Conservation (phyloP, 2,329 filamentous ascomycete genomes). For the Paracamarosporium sp. region DNA sequence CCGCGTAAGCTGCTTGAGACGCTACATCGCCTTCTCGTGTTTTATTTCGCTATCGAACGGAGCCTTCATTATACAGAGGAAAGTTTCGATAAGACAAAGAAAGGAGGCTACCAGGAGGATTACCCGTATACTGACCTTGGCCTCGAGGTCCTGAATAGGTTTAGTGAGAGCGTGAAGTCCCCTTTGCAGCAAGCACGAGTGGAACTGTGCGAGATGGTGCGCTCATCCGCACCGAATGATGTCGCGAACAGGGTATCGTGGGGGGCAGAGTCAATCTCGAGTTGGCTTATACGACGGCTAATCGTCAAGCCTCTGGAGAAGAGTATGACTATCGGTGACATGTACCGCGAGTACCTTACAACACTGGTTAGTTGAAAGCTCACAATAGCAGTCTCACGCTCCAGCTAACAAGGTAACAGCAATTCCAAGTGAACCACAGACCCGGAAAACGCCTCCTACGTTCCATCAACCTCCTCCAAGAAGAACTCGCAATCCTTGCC, state of each 20-base stretch:
- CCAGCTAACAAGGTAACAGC: constrained; percentile 24
- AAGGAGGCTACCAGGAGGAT: not conserved
- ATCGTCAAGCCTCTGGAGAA: constrained; percentile 36
- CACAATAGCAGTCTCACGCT: not conserved
- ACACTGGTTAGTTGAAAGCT: constrained; percentile 29
- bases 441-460: constrained; percentile 41
- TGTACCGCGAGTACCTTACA: constrained; percentile 41
- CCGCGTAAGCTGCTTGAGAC: constrained; percentile 28
- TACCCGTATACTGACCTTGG: constrained; percentile 18
- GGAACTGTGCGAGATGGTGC: constrained; percentile 37
- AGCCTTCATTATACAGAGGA: constrained; percentile 25
- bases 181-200: constrained; percentile 22
- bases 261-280: constrained; percentile 35
- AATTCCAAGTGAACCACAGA: constrained; percentile 44
- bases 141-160: constrained; percentile 24
- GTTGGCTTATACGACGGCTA: constrained; percentile 39
- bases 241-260: constrained; percentile 26
- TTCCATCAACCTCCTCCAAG: constrained; percentile 41
- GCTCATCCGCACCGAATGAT: constrained; percentile 14
- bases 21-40: constrained; percentile 28
- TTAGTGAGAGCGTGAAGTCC: constrained; percentile 19
- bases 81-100: not conserved
- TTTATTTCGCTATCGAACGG: constrained; percentile 35
- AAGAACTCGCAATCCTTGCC: constrained; percentile 33
- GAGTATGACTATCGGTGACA: constrained; percentile 33